Base-by-base conservation (phyloP, 1,284 basidiomycete species). In the Acaromyces ingoldii region DNA sequence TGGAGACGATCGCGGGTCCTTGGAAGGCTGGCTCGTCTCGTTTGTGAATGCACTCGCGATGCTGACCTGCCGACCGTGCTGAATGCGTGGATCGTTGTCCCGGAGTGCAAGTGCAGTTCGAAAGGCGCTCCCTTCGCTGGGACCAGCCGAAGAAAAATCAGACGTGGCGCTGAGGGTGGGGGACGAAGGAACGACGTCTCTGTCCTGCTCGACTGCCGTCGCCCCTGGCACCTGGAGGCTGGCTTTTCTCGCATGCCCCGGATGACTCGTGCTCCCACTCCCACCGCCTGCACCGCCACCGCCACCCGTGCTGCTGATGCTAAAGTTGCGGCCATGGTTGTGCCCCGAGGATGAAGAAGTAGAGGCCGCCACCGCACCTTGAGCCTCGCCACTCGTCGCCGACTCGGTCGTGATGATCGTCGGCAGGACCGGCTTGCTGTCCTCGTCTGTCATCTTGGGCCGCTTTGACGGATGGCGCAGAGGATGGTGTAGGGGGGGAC, bases 251-350 rank as follows among this genome's bases (percentile, higher is more conserved):
- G 36, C 36, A 19, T 38, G 36, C n/a, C n/a, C n/a, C n/a, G n/a
- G n/a, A n/a, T n/a, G n/a, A n/a, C n/a, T n/a, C n/a, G n/a, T n/a
- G n/a, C n/a, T n/a, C n/a, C n/a, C n/a, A n/a, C n/a, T n/a, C n/a
- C n/a, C n/a, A n/a, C n/a, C n/a, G n/a, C n/a, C n/a, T n/a, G n/a
- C n/a, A n/a, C 36, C 36, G 17, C 31, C 31, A 10, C 10, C 31
- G n/a, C 11, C n/a, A 26, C 48, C 48, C 17, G 36, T 24, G 21
- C 37, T 28, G 10, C 28, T 21, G 26, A 49, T 40, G 36, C 48
- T 42, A 15, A 26, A 28, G 22, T 49, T 49, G 28, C 43, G 28
- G 22, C 36, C 37, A n/a, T 43, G 48, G 4, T 45, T 45, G 10
- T 45, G 42, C 9, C n/a, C 11, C 24, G 40, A 5, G n/a, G 22